Evolutionary conservation across 2,329 filamentous ascomycete genomes (phyloP).

Genomic region (Aspergillus novofumigatus): DNA sequence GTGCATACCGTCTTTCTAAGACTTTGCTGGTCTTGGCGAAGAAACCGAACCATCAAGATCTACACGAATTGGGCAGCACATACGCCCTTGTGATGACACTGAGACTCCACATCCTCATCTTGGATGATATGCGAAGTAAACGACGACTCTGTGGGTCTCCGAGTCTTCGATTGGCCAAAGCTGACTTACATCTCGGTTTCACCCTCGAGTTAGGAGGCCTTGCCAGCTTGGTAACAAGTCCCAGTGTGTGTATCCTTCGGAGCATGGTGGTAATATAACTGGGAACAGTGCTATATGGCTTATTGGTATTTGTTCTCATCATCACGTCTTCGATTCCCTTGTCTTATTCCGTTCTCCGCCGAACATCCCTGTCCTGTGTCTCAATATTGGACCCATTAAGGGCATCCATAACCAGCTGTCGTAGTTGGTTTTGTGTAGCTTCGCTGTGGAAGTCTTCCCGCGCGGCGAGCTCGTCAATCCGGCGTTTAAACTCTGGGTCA

Average conservation of each 20-base stretch:
- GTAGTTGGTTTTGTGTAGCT: constrained; percentile 72
- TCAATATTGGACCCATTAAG: constrained; percentile 63
- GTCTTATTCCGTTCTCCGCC: constrained; percentile 55
- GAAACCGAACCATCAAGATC: background rate
- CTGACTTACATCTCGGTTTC: background rate
- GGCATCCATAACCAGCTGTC: constrained; percentile 75
- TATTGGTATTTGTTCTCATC: constrained; percentile 3
- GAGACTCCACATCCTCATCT: background rate
- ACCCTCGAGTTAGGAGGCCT: background rate
- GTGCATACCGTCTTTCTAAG: background rate
- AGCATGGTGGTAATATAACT: background rate
- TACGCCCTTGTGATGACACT: background rate
- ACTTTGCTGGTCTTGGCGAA: background rate
- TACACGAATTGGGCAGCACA: background rate
- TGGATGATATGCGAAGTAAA: background rate
- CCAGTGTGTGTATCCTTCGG: background rate
- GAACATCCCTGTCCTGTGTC: constrained; percentile 59
- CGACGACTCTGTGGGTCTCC: background rate
- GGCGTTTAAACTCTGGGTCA: constrained; percentile 76
- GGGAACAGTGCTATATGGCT: background rate
- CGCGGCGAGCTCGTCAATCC: constrained; percentile 84
- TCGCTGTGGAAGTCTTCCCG: constrained; percentile 79
- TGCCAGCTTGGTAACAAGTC: background rate
- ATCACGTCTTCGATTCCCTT: background rate
- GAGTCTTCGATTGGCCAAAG: background rate